Conservation (phyloP, 441 rosid species). For the Euphorbia celastroides region DNA sequence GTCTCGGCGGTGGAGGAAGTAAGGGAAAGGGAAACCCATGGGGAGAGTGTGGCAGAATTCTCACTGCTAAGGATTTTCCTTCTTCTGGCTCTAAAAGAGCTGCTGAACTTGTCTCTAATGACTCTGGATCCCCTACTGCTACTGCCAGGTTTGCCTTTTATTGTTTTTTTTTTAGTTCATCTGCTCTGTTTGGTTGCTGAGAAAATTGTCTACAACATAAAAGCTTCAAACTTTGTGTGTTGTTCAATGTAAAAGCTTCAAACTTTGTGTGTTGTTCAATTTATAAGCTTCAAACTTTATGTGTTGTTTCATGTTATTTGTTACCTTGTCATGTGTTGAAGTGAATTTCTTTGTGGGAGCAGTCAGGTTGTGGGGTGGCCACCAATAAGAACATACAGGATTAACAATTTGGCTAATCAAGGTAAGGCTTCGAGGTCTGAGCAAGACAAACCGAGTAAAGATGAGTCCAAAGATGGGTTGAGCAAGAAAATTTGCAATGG, state of each 20-base stretch:
- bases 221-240: not conserved
- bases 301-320: too few relatives aligned
- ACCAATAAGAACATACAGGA: slow-evolving; percentile 71
- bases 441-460: slow-evolving; percentile 37
- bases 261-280: not conserved
- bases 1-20: slow-evolving; percentile 55
- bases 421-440: slow-evolving; percentile 53
- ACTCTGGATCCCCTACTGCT: slow-evolving; percentile 53
- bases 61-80: slow-evolving; percentile 80
- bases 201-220: slow-evolving; percentile 4
- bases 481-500: slow-evolving; percentile 37
- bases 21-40: slow-evolving; percentile 35
- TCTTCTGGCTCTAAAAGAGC: slow-evolving; percentile 62
- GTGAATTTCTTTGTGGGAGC: slow-evolving; percentile 27
- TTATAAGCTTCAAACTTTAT: not conserved
- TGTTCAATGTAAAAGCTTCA: not conserved
- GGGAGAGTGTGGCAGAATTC: slow-evolving; percentile 71
- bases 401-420: slow-evolving; percentile 63
- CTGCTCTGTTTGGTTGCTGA: slow-evolving; percentile 5
- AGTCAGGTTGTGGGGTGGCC: slow-evolving; percentile 99
- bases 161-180: not conserved
- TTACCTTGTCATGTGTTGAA: too few relatives aligned
- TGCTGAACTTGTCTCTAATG: slow-evolving; percentile 57
- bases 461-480: slow-evolving; percentile 33
- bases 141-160: slow-evolving; percentile 39